These are phyloP conservation scores for Ettlia oleoabundans DNA, from an alignment of 139 green algal genomes.

Conservation along the genomic window DNA sequence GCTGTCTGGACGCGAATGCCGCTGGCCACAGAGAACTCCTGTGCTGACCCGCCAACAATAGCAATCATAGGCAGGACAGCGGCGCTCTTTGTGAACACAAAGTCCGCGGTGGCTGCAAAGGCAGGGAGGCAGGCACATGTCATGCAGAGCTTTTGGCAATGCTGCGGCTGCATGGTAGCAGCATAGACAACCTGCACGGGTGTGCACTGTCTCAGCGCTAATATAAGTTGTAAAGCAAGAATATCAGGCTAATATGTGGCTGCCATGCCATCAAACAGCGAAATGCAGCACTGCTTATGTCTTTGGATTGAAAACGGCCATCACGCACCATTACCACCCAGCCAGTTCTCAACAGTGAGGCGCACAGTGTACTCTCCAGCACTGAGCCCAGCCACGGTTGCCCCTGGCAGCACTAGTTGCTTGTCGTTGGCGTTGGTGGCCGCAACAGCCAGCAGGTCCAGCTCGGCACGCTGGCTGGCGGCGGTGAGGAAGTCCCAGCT, in stretches of 20 bases:
- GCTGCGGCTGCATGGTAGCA: no score
- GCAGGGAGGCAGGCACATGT: neutral
- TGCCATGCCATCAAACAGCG: no score
- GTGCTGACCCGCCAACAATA: neutral
- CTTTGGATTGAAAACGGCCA: neutral
- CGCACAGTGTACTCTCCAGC: neutral
- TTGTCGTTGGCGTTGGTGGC: no score
- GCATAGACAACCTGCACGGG: no score
- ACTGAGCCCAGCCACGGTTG: neutral
- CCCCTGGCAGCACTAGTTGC: neutral
- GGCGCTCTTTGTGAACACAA: neutral
- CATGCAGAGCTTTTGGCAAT: neutral
- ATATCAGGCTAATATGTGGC: no score
- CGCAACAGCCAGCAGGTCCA: neutral
- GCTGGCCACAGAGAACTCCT: neutral
- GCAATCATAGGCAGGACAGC: neutral
- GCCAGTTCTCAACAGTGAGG: conserved; percentile 2
- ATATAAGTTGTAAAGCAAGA: no score
- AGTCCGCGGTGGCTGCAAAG: neutral
- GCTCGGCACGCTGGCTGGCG: neutral
- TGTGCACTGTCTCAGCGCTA: no score
- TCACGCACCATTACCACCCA: neutral
- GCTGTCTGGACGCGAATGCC: neutral
- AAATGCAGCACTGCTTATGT: neutral
- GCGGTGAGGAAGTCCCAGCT: neutral